These are phyloP conservation scores for Chenopodium album DNA, from an alignment of 148 eudicot species.

Conservation along the genomic window DNA sequence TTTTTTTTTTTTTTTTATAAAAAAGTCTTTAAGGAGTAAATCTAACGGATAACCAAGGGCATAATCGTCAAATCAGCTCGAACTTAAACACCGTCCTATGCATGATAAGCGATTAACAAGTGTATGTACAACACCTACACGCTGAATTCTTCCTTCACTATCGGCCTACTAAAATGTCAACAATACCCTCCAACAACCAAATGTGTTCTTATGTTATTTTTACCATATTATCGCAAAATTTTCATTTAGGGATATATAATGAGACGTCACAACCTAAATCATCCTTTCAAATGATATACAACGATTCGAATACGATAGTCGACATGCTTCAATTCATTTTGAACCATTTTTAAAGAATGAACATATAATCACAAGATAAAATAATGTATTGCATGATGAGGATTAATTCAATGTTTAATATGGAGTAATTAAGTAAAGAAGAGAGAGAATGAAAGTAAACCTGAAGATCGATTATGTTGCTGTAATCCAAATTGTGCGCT, in stretches of 20 bases:
- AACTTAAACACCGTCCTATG: background rate
- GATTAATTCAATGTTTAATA: no score
- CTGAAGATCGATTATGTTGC: constrained; percentile 16
- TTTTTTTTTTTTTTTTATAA: no score
- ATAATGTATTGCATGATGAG: no score
- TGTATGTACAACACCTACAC: background rate
- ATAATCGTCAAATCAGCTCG: background rate
- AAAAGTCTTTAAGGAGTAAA: no score
- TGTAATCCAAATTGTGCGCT: background rate
- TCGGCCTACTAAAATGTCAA: background rate
- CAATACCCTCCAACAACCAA: constrained; percentile 5
- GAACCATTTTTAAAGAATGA: no score
- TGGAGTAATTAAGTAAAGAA: background rate
- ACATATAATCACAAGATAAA: no score
- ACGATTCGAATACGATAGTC: no score
- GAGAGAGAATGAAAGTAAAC: background rate
- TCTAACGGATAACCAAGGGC: background rate
- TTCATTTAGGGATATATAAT: no score
- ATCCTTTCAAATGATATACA: background rate
- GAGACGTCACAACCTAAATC: background rate
- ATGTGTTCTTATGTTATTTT: no score
- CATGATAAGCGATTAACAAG: constrained; percentile 5
- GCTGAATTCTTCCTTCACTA: background rate
- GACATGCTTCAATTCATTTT: no score
- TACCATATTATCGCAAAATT: no score